phyloP scores from a whole-genome alignment of 75 land plant genomes.

The Adiantum capillusveneris region DNA sequence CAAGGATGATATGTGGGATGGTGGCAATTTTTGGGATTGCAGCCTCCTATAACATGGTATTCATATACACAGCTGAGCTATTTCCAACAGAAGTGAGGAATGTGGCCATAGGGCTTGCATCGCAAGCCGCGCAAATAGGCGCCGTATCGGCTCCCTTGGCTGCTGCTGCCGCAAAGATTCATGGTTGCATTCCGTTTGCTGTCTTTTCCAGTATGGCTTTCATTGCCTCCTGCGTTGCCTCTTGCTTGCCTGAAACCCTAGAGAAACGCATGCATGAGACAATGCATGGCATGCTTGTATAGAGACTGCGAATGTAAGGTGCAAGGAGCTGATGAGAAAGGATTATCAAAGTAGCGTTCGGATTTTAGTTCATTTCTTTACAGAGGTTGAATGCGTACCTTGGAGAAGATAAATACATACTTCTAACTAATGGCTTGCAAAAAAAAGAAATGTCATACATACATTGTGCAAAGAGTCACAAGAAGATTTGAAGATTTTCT shows the following conservation, averaged over 20 bases:
- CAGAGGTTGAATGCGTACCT: too few species aligned
- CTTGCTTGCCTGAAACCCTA: slow-evolving; percentile 67
- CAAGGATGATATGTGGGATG: slow-evolving; percentile 46
- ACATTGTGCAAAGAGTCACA: too few species aligned
- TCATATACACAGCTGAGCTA: slow-evolving; percentile 73
- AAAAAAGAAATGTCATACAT: too few species aligned
- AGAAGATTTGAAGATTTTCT: too few species aligned
- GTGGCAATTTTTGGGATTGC: slow-evolving; percentile 87
- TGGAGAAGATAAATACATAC: too few species aligned
- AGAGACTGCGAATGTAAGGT: too few species aligned
- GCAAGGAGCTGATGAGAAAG: too few species aligned
- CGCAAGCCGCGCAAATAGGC: slow-evolving; percentile 63
- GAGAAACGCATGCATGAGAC: slow-evolving; percentile 65
- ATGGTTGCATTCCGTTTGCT: slow-evolving; percentile 45
- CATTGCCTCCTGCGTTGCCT: slow-evolving; percentile 40
- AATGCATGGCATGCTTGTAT: slow-evolving; percentile 41
- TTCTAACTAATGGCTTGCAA: too few species aligned
- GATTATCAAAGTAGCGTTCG: too few species aligned
- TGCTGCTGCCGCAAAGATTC: slow-evolving; percentile 41
- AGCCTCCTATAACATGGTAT: slow-evolving; percentile 70
- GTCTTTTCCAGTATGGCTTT: slow-evolving; percentile 50
- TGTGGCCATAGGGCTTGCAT: slow-evolving; percentile 69
- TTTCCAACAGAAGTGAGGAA: slow-evolving; percentile 91
- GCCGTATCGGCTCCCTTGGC: slow-evolving; percentile 74
- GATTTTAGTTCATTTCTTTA: too few species aligned